Conservation (phyloP, 139 green algal genomes). For the Nannochloris sp. region DNA sequence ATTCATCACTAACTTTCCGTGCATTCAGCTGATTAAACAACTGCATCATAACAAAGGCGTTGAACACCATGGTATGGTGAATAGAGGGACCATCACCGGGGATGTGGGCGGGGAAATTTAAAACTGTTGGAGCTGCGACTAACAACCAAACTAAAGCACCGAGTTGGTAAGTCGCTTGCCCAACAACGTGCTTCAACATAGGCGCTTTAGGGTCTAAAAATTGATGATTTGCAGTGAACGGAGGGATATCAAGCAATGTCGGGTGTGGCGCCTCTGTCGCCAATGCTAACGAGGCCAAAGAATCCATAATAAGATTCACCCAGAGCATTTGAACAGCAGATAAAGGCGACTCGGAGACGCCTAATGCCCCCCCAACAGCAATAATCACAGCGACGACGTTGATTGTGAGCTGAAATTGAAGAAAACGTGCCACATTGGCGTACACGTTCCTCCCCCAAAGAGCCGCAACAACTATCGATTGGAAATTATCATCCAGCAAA, state of each 20-base stretch:
- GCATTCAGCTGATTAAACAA: conserved; percentile 81
- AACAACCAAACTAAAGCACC: conserved; percentile 55
- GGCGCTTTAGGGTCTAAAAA: conserved; percentile 21
- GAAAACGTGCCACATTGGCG: conserved; percentile 70
- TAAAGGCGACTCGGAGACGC: conserved; percentile 47
- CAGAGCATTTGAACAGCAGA: conserved; percentile 73
- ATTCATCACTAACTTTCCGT: conserved; percentile 62
- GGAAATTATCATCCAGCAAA: conserved; percentile 86
- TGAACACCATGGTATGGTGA: conserved; percentile 78
- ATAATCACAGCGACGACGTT: conserved; percentile 66
- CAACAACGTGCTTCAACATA: conserved; percentile 42
- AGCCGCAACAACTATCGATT: conserved; percentile 67
- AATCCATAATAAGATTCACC: conserved; percentile 94
- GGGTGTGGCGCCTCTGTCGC: conserved; percentile 70
- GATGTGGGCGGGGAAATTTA: conserved; percentile 25
- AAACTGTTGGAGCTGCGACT: conserved; percentile 23
- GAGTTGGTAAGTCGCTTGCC: conserved; percentile 72
- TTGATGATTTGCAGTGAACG: conserved; percentile 43
- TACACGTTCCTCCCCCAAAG: conserved; percentile 88
- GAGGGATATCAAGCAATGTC: conserved; percentile 51
- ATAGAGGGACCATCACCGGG: conserved; percentile 12
- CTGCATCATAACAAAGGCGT: conserved; percentile 72
- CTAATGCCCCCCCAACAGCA: conserved; percentile 55
- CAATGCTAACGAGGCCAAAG: conserved; percentile 67
- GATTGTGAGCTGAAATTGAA: conserved; percentile 81